These are phyloP conservation scores for Aspergillus pseudotamarii DNA, from an alignment of 2,329 filamentous ascomycete species.

Conservation along the genomic window DNA sequence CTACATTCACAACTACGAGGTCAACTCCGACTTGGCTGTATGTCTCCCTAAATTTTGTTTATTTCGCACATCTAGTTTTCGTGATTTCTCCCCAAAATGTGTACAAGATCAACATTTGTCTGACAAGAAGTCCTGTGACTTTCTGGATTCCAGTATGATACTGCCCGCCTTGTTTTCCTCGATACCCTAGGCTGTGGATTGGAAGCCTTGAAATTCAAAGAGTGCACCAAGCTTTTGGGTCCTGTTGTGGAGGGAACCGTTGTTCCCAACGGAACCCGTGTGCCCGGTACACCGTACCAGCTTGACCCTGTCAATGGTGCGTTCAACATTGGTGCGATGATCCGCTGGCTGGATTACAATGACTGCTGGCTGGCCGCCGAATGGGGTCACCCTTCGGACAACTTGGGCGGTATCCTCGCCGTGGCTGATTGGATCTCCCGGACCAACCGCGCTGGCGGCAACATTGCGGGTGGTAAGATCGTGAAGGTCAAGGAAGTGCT, in stretches of 20 bases:
- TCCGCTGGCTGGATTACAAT: constrained; percentile 99
- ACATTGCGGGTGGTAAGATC: constrained; percentile 71
- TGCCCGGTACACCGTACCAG: constrained; percentile 90
- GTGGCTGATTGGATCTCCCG: constrained; percentile 97
- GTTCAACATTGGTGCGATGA: constrained; percentile 99
- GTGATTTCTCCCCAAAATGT: not conserved
- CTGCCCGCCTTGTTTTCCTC: constrained; percentile 92
- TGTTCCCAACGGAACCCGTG: constrained; percentile 88
- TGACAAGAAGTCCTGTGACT: not conserved
- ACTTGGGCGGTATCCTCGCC: constrained; percentile 92
- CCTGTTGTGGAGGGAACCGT: constrained; percentile 87
- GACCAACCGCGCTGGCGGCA: constrained; percentile 84
- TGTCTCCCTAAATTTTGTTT: constrained; percentile 37
- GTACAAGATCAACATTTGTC: not conserved
- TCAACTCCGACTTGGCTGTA: constrained; percentile 91
- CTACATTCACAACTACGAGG: constrained; percentile 90
- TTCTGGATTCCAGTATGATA: constrained; percentile 66
- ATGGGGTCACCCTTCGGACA: constrained; percentile 98
- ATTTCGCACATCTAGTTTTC: too few relatives aligned
- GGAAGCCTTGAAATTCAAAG: constrained; percentile 91
- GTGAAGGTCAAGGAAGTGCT: constrained; percentile 88
- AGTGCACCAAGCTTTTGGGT: constrained; percentile 92
- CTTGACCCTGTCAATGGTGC: constrained; percentile 94
- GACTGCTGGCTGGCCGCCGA: constrained; percentile 99
- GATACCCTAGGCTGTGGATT: constrained; percentile 97